Percentiles rank a stretch among this genome's conserved stretches.
These are phyloP conservation scores for Amyloporia xantha DNA, from an alignment of 768 basidiomycete genomes.

Conservation along the genomic window DNA sequence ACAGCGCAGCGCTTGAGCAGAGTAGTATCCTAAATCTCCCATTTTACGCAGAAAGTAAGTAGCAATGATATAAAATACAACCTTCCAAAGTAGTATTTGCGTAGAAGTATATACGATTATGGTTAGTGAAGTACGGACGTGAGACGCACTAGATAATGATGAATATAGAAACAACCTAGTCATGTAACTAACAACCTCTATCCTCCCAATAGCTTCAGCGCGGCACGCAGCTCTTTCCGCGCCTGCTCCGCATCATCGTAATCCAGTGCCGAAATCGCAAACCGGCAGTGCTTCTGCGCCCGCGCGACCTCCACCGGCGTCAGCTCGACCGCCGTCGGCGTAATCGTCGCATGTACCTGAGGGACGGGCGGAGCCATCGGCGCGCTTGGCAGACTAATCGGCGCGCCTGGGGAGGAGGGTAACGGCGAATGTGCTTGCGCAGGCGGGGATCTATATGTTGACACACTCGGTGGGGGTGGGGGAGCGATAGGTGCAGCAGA, in stretches of 20 bases:
- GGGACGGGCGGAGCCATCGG: conserved; percentile 3
- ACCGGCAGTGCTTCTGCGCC: conserved; percentile 87
- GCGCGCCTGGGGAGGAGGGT: conserved; percentile 7
- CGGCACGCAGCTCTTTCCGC: conserved; percentile 70
- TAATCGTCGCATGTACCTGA: conserved; percentile 9
- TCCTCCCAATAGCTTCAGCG: conserved; percentile 60
- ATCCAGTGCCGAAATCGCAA: conserved; percentile 91
- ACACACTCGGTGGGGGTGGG: neutral
- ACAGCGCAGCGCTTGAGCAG: no score
- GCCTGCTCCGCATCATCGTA: conserved; percentile 92
- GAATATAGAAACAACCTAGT: no score
- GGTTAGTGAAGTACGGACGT: no score
- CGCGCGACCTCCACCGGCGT: conserved; percentile 62
- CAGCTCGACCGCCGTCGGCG: conserved; percentile 35
- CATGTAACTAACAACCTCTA: conserved; percentile 14
- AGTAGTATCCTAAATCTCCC: no score
- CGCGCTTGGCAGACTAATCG: conserved; percentile 8
- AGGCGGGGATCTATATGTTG: conserved; percentile 13
- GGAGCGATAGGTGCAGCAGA: conserved; percentile 5
- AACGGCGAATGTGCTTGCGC: conserved; percentile 2
- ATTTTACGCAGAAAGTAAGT: no score
- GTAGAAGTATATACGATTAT: no score
- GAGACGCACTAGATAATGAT: no score
- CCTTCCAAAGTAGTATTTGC: no score
- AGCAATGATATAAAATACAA: no score